Conservation (phyloP, 2,329 filamentous ascomycete species). For the Alternaria angustiovoidea region DNA sequence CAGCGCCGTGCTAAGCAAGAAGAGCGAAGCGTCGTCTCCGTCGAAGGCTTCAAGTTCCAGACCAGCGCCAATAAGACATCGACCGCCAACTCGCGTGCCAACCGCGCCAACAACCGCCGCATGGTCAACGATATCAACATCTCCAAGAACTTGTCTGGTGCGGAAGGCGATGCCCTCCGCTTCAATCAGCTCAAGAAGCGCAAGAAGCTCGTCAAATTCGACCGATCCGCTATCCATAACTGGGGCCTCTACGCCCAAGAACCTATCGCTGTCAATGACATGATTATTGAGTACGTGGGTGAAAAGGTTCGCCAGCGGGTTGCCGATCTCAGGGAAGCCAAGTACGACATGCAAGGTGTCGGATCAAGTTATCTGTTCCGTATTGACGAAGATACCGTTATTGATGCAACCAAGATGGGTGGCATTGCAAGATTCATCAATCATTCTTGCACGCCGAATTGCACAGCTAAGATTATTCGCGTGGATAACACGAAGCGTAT, state of each 20-base stretch:
- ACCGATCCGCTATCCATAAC: conserved; percentile 96
- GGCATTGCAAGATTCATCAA: conserved; percentile 99
- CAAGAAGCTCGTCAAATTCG: conserved; percentile 99
- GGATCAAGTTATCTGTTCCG: conserved; percentile 97
- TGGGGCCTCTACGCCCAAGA: conserved; percentile 99
- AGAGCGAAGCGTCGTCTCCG: conserved; percentile 51
- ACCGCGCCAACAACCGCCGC: conserved; percentile 93
- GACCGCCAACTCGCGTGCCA: conserved; percentile 90
- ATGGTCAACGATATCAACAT: conserved; percentile 94
- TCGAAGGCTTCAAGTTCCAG: conserved; percentile 64
- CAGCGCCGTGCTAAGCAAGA: conserved; percentile 76
- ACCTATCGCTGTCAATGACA: conserved; percentile 95
- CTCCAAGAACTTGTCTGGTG: conserved; percentile 76
- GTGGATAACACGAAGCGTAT: conserved; percentile 98
- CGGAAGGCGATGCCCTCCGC: conserved; percentile 87
- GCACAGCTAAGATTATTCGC: conserved; percentile 99
- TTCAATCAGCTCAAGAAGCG: conserved; percentile 99
- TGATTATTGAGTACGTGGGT: conserved; percentile 99
- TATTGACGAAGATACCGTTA: conserved; percentile 96
- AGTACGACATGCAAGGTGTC: conserved; percentile 94
- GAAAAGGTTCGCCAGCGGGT: conserved; percentile 97
- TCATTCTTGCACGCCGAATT: conserved; percentile 97
- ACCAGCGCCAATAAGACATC: conserved; percentile 78
- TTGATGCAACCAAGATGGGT: conserved; percentile 98
- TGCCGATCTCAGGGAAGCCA: conserved; percentile 91